phyloP scores from a whole-genome alignment of 371 early-diverging fungal genomes.

The Zychaea mexicana region DNA sequence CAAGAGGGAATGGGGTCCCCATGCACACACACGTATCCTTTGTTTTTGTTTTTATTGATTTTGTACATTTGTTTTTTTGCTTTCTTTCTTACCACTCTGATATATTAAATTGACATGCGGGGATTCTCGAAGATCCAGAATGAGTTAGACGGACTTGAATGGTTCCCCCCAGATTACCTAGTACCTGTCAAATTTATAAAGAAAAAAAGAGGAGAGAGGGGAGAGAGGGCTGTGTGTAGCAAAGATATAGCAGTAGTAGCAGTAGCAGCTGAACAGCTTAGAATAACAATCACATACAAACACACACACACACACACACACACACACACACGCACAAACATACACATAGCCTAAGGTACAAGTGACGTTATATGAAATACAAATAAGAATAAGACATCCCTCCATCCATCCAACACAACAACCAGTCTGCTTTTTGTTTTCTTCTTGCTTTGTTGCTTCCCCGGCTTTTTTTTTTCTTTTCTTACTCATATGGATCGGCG shows the following conservation, averaged over 20 bases:
- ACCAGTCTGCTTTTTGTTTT: not conserved
- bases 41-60: too few species aligned
- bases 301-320: not conserved
- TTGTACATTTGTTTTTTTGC: too few species aligned
- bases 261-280: not conserved
- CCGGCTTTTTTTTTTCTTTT: constrained; percentile 1
- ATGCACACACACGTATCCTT: not conserved
- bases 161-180: too few species aligned
- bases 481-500: constrained; percentile 5
- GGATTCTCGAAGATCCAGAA: too few species aligned
- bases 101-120: too few species aligned
- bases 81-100: too few species aligned
- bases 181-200: too few species aligned
- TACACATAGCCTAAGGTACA: not conserved
- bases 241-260: not conserved
- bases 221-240: too few species aligned
- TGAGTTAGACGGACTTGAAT: too few species aligned
- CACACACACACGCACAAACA: not conserved
- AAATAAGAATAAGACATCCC: not conserved
- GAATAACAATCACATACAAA: not conserved
- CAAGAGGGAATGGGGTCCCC: too few species aligned
- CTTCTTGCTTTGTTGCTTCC: not conserved
- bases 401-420: not conserved
- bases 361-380: not conserved
- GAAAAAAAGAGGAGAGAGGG: too few species aligned